Evolutionary conservation across 768 basidiomycete genomes (phyloP), one percentile per base, ranked within the genome.

Genomic region (Porphyrellus cyaneotinctus): DNA sequence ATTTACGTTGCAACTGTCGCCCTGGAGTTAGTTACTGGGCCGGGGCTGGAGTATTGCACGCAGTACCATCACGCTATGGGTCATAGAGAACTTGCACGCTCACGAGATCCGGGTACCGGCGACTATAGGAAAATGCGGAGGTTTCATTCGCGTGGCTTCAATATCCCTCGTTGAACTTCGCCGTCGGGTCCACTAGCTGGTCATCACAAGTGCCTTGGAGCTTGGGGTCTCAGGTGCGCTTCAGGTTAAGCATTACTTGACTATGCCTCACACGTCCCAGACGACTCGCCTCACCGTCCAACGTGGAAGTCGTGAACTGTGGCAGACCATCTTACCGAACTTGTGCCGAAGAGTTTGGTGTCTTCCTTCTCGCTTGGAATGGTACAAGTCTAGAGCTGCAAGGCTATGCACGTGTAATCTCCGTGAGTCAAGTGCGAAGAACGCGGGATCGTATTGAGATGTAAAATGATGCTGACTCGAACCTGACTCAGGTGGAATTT

Each of bases 331-430:
- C 43, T 45, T 43, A 37, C 36, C 24, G 37, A 50, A 53, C 49
- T 42, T 22, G 37, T 43, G 22, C 37, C 46, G 42, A 42, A 41
- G 28, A 43, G 22, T 42, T 17, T 36, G 38, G 47, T 37, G 39
- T 37, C 18, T 35, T 39, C 26, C 45, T 43, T 65, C 38, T 52
- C 51, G 23, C 49, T 20, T 53, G 43, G 41, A 43, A 48, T 49
- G 45, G 47, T 46, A 32, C 35, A 30, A 23, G n/a, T 58, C 56
- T 42, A 31, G 57, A 44, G 38, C n/a, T 43, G 32, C 47, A 53
- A 14, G 62, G 60, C 52, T 51, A 51, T 60, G 50, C 44, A 15
- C 35, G 24, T 35, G 52, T 60, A 64, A 67, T 65, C 51, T 66
- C 64, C 62, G 64, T 17, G 22, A 10, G 50, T 42, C 41, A 31